Base-by-base conservation (phyloP, 108 stramenopile genomes). In the Schizochytrium sp. region DNA sequence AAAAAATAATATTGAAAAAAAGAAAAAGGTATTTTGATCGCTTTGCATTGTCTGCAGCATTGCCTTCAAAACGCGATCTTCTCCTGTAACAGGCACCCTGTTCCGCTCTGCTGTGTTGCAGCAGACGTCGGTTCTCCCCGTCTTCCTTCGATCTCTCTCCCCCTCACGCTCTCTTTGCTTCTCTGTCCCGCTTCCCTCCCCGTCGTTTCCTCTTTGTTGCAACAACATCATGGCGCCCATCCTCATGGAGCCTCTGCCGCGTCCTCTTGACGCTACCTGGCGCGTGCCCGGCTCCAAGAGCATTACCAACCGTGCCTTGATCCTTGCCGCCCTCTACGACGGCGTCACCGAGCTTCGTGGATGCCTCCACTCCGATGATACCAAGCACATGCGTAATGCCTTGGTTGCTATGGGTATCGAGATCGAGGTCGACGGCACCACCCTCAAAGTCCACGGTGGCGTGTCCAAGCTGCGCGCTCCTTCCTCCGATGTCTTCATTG, bases 341-440 rank as follows among this genome's bases (percentile, higher is more conserved):
- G 73, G 83, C 56, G 42, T 45, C 28, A 89, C 83, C 12, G 13
- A 15, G 46, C 17, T 89, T 15, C 19, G 50, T 10, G 83, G 83
- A 8, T 15, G 87, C 12, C 89, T 89, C 59, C 73, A 69, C 53
- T 61, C 58, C n/a, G 89, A 89, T 69, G 89, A 89, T 56, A 89
- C 89, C 53, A 38, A 55, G 76, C 88, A 42, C 45, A 76, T 89
- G 89, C 89, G 89, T 15, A 88, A 38, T 38, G 88, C 88, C 19
- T 56, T 88, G 19, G 38, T 42, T 46, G 42, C 88, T 53, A 69
- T 88, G 61, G 88, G 88, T 0, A 61, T 49, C 13, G 15, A 64
- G 50, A 45, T 64, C 44, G 88, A 58, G 13, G 88, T n/a, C 42
- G 61, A 46, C 61, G 88, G 88, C 49, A 17, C 40, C 61, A 41